Base-by-base conservation (phyloP, 2,329 filamentous ascomycete species). In the Magnaporthiopsis rhizophila region DNA sequence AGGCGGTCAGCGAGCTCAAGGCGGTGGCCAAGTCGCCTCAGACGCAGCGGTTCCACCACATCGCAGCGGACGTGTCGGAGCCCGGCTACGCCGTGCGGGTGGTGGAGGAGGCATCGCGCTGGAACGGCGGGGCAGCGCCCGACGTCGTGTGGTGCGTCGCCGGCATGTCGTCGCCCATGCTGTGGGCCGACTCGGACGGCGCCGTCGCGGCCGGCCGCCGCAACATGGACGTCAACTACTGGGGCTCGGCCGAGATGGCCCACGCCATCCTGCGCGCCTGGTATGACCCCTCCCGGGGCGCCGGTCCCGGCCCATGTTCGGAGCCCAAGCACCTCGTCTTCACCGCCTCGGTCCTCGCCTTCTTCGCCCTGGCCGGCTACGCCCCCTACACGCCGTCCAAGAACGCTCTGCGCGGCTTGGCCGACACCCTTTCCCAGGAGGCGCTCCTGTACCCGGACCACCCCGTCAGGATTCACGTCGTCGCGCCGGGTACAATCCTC, bases 171-270 rank as follows among this genome's bases (percentile, higher is more conserved):
- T 82, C 80, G 21, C 93, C 93, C 0, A 83, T 85, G 50, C 88
- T 96, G 66, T 96, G 94, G 78, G 75, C 90, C 68, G 90, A 97
- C 66, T 87, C 86, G 30, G 90, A 96, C 66, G 86, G 86, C 56
- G 82, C 89, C 11, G 79, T 91, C 63, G 78, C 86, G 9, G 84
- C 83, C 13, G 79, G 92, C 68, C 84, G 89, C 58, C 80, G 82
- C 68, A 91, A 96, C 74, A 97, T 97, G 91, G 91, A 97, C 72
- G 85, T 94, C 69, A 94, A 97, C 77, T 98, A 91, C 79, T 97
- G 89, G 83, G 90, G 91, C 61, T 87, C 88, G 36, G 89, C 89
- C 57, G 95, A 96, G 74, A 90, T 96, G 77, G 89, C 92, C 53
- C 92, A 96, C 73, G 87, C 91, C 26, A 86, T 89, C 24, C 78